phyloP scores from a whole-genome alignment of 2,329 filamentous ascomycete genomes.

The Fusarium nematophilum region DNA sequence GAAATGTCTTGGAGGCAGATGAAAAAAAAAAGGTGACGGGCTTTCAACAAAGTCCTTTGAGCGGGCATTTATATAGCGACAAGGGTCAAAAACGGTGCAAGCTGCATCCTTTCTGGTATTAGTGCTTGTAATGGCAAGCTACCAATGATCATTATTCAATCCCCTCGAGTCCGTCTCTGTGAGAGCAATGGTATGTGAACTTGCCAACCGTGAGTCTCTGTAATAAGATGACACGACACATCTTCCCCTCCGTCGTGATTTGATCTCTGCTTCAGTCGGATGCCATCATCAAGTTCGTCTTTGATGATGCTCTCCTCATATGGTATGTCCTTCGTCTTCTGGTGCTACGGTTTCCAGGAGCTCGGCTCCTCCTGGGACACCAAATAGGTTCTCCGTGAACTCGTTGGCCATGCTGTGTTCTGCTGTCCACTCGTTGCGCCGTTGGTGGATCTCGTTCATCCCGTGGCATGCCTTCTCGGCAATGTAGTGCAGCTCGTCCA shows the following conservation, averaged over 20 bases:
- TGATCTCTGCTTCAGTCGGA: background rate
- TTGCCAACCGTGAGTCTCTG: slow-evolving; percentile 9
- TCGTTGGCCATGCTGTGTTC: slow-evolving; percentile 47
- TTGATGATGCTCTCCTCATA: slow-evolving; percentile 29
- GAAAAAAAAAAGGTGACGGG: slow-evolving; percentile 22
- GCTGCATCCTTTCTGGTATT: slow-evolving; percentile 34
- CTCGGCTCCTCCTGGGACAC: too few species aligned
- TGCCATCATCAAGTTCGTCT: slow-evolving; percentile 3
- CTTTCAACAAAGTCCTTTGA: slow-evolving; percentile 14
- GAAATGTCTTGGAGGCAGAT: slow-evolving; percentile 23
- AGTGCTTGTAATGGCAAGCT: slow-evolving; percentile 36
- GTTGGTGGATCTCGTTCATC: slow-evolving; percentile 56
- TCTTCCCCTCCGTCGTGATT: too few species aligned
- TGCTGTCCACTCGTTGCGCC: slow-evolving; percentile 46
- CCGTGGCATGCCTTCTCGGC: slow-evolving; percentile 57
- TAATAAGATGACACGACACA: too few species aligned
- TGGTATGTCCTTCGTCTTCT: too few species aligned
- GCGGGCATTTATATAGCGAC: slow-evolving; percentile 37
- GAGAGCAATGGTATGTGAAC: slow-evolving; percentile 1
- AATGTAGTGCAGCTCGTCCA: slow-evolving; percentile 58
- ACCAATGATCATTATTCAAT: slow-evolving; percentile 29
- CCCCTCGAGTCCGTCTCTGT: slow-evolving; percentile 13
- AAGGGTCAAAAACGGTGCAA: slow-evolving; percentile 24
- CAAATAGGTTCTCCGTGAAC: slow-evolving; percentile 46
- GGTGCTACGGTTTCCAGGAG: too few species aligned